Evolutionary conservation across 2,329 filamentous ascomycete species (phyloP).

Genomic region (Pseudovirgaria hyperparasitica): DNA sequence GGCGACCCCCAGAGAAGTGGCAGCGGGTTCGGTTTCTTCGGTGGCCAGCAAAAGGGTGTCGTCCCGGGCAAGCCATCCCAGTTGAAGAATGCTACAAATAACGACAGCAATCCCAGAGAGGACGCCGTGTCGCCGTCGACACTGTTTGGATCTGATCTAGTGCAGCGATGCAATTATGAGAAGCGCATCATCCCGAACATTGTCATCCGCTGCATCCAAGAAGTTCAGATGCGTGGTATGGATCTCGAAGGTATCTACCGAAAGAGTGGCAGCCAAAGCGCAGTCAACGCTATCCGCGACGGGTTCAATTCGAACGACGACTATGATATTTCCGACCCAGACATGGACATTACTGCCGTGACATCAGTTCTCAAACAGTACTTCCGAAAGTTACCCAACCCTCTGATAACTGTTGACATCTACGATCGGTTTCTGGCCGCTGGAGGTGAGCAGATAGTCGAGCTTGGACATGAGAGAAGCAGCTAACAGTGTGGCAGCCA

Average conservation of each 20-base stretch:
- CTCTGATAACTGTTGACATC: conserved; percentile 81
- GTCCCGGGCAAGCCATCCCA: conserved; percentile 9
- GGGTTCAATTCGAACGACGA: conserved; percentile 80
- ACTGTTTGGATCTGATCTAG: conserved; percentile 82
- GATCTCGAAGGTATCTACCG: conserved; percentile 95
- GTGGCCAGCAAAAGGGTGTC: conserved; percentile 17
- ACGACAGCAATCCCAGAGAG: conserved; percentile 32
- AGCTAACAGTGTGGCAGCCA: conserved; percentile 31
- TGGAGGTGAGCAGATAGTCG: conserved; percentile 41
- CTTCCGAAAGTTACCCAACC: conserved; percentile 82
- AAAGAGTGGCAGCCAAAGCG: conserved; percentile 87
- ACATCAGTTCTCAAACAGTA: conserved; percentile 96
- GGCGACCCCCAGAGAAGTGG: conserved; percentile 9
- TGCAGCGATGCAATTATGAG: conserved; percentile 76
- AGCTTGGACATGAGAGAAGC: not conserved
- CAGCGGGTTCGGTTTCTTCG: conserved; percentile 20
- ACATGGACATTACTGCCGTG: conserved; percentile 89
- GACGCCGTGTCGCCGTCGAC: conserved; percentile 20
- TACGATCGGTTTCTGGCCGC: conserved; percentile 84
- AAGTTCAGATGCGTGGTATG: conserved; percentile 93
- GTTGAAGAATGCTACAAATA: conserved; percentile 22
- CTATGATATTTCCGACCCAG: conserved; percentile 85
- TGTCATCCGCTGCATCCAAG: conserved; percentile 86
- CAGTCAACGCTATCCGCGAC: conserved; percentile 80
- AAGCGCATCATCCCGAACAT: conserved; percentile 80